These are phyloP conservation scores for Cordia subcordata DNA, from an alignment of 257 asterid genomes.

Conservation along the genomic window DNA sequence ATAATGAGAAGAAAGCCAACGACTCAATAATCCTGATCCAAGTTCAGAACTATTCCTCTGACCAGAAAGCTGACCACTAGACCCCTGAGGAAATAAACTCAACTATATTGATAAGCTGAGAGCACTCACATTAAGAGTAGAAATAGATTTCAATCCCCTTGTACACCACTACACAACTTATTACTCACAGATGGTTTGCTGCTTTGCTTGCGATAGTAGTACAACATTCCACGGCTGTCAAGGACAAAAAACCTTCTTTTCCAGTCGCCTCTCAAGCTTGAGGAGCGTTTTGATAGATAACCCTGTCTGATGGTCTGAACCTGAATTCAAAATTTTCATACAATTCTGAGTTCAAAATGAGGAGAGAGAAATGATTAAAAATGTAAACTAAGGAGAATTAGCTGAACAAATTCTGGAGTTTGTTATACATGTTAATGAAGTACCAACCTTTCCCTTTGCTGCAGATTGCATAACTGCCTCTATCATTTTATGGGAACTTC, in stretches of 20 bases:
- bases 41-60: constrained; percentile 96
- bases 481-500: constrained; percentile 99
- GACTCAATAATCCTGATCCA: constrained; percentile 95
- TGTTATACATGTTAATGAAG: constrained; percentile 11
- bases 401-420: constrained; percentile 12
- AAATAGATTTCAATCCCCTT: not conserved
- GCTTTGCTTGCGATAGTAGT: constrained; percentile 93
- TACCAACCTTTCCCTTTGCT: constrained; percentile 87
- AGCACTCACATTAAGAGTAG: constrained; percentile 7
- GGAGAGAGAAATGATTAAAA: constrained; percentile 2
- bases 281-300: constrained; percentile 94
- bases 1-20: constrained; percentile 96
- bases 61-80: constrained; percentile 75
- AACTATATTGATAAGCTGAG: constrained; percentile 5
- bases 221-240: constrained; percentile 99
- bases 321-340: constrained; percentile 34
- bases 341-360: constrained; percentile 3
- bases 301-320: constrained; percentile 99
- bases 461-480: constrained; percentile 99
- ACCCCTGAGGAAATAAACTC: constrained; percentile 48
- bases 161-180: constrained; percentile 13
- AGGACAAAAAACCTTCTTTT: constrained; percentile 99
- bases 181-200: constrained; percentile 95
- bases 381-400: not conserved
- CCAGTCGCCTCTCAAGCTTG: constrained; percentile 98